A percentile compares a stretch with the other conserved stretches of the same genome.
These are phyloP conservation scores for Bruguiera hainesii DNA, from an alignment of 441 rosid genomes.

Conservation along the genomic window DNA sequence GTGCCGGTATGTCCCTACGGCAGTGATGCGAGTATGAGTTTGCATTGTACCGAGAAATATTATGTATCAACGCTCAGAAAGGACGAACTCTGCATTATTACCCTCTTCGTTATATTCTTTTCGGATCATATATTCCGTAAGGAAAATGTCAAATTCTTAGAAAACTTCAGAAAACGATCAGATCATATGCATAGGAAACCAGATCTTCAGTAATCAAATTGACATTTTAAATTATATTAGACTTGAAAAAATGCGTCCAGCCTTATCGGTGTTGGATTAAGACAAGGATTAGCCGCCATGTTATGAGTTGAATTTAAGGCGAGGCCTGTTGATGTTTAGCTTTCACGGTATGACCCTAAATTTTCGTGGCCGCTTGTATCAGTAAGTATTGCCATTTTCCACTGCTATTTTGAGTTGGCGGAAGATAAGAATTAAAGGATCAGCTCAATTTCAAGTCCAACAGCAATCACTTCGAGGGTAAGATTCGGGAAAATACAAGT, in stretches of 20 bases:
- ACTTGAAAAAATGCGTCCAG: background rate
- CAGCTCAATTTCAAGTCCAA: conserved; percentile 18
- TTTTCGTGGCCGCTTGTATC: background rate
- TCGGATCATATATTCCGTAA: no score
- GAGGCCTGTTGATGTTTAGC: background rate
- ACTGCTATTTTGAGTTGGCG: conserved; percentile 15
- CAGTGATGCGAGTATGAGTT: background rate
- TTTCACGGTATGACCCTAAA: background rate
- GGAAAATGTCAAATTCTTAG: no score
- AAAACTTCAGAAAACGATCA: no score
- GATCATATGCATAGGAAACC: no score
- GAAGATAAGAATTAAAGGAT: conserved; percentile 24
- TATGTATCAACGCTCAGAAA: no score
- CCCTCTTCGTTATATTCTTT: no score
- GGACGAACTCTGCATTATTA: no score
- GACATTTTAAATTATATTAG: background rate
- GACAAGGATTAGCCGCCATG: background rate
- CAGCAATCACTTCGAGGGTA: conserved; percentile 14
- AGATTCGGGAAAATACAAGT: background rate
- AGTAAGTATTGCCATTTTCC: background rate
- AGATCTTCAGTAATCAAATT: no score
- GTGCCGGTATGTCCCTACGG: background rate
- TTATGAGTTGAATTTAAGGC: conserved; percentile 8
- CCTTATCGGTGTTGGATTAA: background rate
- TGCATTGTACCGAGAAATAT: background rate